Percentiles rank a stretch among this genome's conserved stretches.
phyloP scores from a whole-genome alignment of 257 asterid genomes.

The Salvia rosmarinus region DNA sequence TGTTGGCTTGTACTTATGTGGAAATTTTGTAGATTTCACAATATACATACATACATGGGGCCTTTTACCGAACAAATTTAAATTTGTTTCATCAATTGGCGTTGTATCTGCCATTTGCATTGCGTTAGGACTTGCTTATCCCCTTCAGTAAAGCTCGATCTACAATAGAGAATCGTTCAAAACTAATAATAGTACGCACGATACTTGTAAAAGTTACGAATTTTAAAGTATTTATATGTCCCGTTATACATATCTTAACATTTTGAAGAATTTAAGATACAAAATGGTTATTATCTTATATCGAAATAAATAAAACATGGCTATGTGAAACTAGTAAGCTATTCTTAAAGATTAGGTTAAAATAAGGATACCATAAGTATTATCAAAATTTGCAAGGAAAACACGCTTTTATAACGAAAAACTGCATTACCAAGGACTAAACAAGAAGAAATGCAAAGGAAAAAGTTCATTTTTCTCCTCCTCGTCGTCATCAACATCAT shows the following conservation, averaged over 20 bases:
- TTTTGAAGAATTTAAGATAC: no score
- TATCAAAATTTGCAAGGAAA: neutral
- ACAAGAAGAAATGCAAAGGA: neutral
- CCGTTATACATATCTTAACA: no score
- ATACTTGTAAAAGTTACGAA: neutral
- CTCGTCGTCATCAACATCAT: conserved; percentile 1
- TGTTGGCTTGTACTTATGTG: neutral
- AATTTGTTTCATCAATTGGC: neutral
- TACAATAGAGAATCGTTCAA: no score
- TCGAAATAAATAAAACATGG: no score
- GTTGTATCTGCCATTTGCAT: neutral
- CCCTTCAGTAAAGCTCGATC: no score
- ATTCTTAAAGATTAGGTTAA: no score
- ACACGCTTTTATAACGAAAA: neutral
- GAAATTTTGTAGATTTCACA: conserved; percentile 20
- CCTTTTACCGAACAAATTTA: neutral
- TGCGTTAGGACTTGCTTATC: no score
- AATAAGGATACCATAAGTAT: no score
- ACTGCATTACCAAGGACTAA: neutral
- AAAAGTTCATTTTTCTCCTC: neutral
- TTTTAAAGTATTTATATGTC: no score
- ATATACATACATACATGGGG: neutral
- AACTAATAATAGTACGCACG: no score
- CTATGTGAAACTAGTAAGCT: no score
- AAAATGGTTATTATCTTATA: no score